Base-by-base conservation (phyloP, 345 rosid genomes). In the Bruguiera gymnorhiza region DNA sequence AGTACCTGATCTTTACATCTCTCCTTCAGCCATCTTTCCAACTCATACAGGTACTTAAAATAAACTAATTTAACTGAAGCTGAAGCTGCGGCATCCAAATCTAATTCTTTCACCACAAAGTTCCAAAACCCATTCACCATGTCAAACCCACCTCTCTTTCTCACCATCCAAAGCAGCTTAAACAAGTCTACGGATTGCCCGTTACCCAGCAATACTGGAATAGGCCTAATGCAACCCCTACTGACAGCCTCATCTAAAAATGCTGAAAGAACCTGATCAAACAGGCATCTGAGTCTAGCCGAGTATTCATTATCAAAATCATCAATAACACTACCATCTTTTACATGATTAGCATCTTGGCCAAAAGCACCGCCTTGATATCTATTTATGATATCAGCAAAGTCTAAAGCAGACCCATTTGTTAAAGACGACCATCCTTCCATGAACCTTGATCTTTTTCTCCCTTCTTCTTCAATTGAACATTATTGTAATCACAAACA, bases 171-270 rank as follows among this genome's bases (percentile, higher is more conserved):
- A 65, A 86, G 86, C 70, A 92, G 89, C 76, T 82, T 70, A 70
- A 86, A 83, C 88, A 92, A 82, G 83, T 89, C 93, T 57, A 80
- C 64, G 0, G 69, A 51, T 73, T 75, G 52, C 67, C 87, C 96
- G 69, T 86, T 73, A 67, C 86, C 87, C 0, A 83, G 70, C 72
- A 79, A 60, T 11, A 65, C 81, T 18, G 88, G 93, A 29, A 89
- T 66, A 50, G 88, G 83, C 79, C 84, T 83, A 64, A 65, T 10
- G 32, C 67, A 78, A 69, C 81, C 89, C 82, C 78, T 65, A 57
- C 32, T 1, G 52, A 61, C 62, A 66, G 70, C 85, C 70, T 84
- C 85, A 73, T 79, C 79, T 37, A 70, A 58, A 56, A 85, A 84
- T 67, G 77, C 50, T 51, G 83, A 70, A 72, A 87, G 70, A 78